Percentiles rank a stretch among this genome's conserved stretches.
Evolutionary conservation across 371 early-diverging fungal genomes (phyloP).

Genomic region (Chytridium lagenaria): DNA sequence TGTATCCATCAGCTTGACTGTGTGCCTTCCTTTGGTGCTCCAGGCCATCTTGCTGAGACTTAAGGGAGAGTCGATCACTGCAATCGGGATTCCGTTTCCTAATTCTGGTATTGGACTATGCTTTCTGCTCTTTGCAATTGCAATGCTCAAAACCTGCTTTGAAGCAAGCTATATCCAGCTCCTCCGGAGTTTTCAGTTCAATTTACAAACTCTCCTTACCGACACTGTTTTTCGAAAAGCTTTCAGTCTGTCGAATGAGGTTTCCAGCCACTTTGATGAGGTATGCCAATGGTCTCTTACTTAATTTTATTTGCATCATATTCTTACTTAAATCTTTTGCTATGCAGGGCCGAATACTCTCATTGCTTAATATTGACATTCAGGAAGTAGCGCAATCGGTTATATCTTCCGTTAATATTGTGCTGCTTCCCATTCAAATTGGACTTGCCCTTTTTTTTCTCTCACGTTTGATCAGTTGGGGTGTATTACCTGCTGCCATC

Average conservation of each 20-base stretch:
- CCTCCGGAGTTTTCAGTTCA: constrained; percentile 19
- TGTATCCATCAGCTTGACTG: constrained; percentile 27
- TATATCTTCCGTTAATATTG: background rate
- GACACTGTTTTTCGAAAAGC: constrained; percentile 35
- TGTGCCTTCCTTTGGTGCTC: constrained; percentile 33
- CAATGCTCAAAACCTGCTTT: constrained; percentile 7
- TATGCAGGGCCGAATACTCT: constrained; percentile 1
- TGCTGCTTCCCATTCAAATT: constrained; percentile 19
- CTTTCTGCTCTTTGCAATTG: constrained; percentile 26
- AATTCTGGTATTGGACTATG: constrained; percentile 32
- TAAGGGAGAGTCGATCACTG: background rate
- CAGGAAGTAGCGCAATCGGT: background rate
- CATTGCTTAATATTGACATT: constrained; percentile 2
- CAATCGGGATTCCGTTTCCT: background rate
- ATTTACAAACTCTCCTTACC: constrained; percentile 29
- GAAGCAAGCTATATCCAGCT: constrained; percentile 20
- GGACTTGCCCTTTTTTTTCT: constrained; percentile 21
- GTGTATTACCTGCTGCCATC: constrained; percentile 20
- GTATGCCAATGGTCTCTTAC: no score
- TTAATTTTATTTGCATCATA: no score
- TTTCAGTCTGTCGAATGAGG: background rate
- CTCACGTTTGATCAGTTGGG: constrained; percentile 17
- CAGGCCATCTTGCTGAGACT: constrained; percentile 27
- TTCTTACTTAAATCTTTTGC: background rate
- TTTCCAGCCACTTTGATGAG: background rate